Conservation (phyloP, 2,329 filamentous ascomycete species). For the Aulographum hederae region DNA sequence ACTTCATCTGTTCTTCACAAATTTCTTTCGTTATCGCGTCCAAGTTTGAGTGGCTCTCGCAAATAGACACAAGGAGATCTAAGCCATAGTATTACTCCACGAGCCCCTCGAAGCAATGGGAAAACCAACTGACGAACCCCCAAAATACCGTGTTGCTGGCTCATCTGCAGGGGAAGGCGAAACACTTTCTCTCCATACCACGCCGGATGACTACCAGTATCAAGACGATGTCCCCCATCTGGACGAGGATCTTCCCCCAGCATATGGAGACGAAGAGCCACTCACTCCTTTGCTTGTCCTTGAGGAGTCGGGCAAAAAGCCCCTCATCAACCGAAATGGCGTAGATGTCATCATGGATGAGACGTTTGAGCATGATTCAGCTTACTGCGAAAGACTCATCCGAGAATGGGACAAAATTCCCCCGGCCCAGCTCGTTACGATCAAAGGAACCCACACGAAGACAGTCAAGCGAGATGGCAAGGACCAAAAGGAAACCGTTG, state of each 20-base stretch:
- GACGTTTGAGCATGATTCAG: conserved; percentile 15
- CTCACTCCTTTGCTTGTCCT: conserved; percentile 1
- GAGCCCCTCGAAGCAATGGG: too few relatives aligned
- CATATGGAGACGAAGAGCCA: conserved; percentile 13
- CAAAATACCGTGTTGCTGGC: too few relatives aligned
- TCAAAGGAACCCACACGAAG: conserved; percentile 18
- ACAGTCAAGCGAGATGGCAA: too few relatives aligned
- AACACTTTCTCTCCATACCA: conserved; percentile 19
- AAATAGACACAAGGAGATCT: too few relatives aligned
- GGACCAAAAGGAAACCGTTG: conserved; percentile 15
- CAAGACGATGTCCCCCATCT: conserved; percentile 15
- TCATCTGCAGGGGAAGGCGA: too few relatives aligned
- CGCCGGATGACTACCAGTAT: conserved; percentile 18
- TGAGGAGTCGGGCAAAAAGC: too few relatives aligned
- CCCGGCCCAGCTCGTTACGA: conserved; percentile 17
- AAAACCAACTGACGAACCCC: too few relatives aligned
- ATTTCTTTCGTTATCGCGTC: too few relatives aligned
- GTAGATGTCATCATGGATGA: conserved; percentile 10
- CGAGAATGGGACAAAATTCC: conserved; percentile 11
- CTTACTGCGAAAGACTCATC: conserved; percentile 13
- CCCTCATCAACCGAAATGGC: too few relatives aligned
- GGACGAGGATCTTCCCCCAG: conserved; percentile 12
- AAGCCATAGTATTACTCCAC: too few relatives aligned
- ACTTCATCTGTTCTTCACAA: too few relatives aligned
- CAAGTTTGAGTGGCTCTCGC: too few relatives aligned